Conservation (phyloP, 805 yeast genomes). For the Nakazawaea ishiwadae region DNA sequence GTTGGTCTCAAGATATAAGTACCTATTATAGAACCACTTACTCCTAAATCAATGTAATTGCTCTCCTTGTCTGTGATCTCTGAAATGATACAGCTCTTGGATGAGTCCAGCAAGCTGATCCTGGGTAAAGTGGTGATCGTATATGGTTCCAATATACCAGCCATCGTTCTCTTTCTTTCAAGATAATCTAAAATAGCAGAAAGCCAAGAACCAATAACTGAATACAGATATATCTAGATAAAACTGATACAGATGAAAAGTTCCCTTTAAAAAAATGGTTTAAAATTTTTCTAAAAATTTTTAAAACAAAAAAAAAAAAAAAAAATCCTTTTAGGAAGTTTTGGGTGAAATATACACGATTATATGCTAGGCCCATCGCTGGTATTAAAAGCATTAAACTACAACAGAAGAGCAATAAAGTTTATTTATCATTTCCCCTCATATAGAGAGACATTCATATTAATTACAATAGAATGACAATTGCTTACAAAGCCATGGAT, state of each 20-base stretch:
- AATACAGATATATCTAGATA: neutral
- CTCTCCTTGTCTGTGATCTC: conserved; percentile 18
- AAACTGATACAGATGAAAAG: neutral
- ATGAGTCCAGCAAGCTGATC: neutral
- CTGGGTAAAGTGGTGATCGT: conserved; percentile 12
- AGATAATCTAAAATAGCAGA: neutral
- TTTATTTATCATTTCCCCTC: too few species aligned
- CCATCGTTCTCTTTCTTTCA: conserved; percentile 2
- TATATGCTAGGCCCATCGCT: too few species aligned
- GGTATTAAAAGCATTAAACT: too few species aligned
- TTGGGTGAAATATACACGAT: too few species aligned
- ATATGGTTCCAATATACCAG: conserved; percentile 11
- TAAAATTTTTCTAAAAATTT: too few species aligned
- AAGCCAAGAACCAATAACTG: neutral
- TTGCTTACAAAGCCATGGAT: too few species aligned
- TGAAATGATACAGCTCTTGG: conserved; percentile 3
- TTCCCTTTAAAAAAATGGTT: too few species aligned
- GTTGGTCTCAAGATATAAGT: conserved; percentile 49
- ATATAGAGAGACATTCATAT: too few species aligned
- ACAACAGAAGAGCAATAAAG: too few species aligned
- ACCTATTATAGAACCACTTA: conserved; percentile 48
- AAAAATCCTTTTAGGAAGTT: conserved; percentile 1
- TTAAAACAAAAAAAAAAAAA: too few species aligned
- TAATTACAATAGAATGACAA: too few species aligned
- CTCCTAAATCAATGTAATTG: conserved; percentile 42